Evolutionary conservation across 108 stramenopile genomes (phyloP), one percentile per base, ranked within the genome.

Genomic region (Nitzschia sp.): DNA sequence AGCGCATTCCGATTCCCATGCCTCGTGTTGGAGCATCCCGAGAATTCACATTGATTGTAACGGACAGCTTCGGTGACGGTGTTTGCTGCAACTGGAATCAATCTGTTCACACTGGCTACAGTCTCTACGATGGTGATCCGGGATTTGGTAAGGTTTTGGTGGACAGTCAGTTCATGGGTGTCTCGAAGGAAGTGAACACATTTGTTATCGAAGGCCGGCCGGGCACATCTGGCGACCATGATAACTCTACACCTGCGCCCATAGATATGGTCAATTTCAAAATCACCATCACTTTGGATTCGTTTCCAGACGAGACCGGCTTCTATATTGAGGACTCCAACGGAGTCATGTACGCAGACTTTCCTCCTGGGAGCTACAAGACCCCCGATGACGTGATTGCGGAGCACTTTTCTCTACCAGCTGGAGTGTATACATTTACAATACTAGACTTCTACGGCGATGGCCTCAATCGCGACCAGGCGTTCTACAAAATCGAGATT

Each of bases 11-110:
- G 0, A 48, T 73, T 18, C 72, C 66, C 23, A 0, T 9, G 1
- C 53, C 53, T 0, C 19, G 27, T 3, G 13, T 17, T 9, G 67
- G 66, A 35, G 26, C 54, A 6, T 35, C 13, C 27, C 49, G 55
- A 56, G 30, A 63, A 24, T 79, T 73, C 54, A 58, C 28, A 2
- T 59, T 79, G 29, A 79, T 71, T 34, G 49, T 73, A 6, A 64
- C 70, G 2, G 78, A 79, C 59, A 56, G 54, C 19, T 57, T 38
- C 18, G 66, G 56, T 3, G 72, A 79, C 57, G 78, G 78, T n/a
- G n/a, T 79, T 26, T 79, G 78, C 32, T 79, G 78, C 47, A 34
- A 49, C 1, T 73, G 60, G 55, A 58, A 47, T 18, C 55, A 51
- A 19, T 38, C 27, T 2, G 27, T n/a, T 1, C 24, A 51, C 4